Evolutionary conservation across 1,284 basidiomycete species (phyloP), one percentile per base, ranked within the genome.

Genomic region (Naganishia cerealis): DNA sequence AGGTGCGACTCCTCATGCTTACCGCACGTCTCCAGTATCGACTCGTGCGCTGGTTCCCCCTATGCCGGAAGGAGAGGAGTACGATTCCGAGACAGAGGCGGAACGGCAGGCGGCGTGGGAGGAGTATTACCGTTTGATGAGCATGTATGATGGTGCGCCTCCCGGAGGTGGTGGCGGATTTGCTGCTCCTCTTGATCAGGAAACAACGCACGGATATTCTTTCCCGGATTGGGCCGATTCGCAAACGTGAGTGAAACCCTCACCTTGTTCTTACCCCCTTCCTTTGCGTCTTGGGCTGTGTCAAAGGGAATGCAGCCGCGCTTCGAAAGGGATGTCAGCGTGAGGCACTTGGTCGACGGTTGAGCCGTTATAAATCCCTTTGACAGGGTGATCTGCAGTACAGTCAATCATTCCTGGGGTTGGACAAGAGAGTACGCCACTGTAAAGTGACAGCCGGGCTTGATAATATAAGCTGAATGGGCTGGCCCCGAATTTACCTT

Each of bases 71-170:
- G 67, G 67, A 4, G 67, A 68, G 33, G 67, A 68, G 26, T 68
- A 68, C 33, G 67, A 68, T 43, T 24, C 53, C 2, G 59, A 68
- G 12, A 68, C 67, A 16, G 67, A 68, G 46, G 55, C 57, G 36
- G 67, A 68, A 21, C 24, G 67, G 10, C 67, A 68, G 53, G 67
- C 61, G 38, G 67, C 67, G 18, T 68, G 67, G 67, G 38, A 55
- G 26, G 53, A 63, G 21, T 68, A 68, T 39, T 65, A 68, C 53
- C 53, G 42, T 16, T 16, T 56, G 8, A 57, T 57, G 59, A 29
- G 36, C 42, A 57, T 53, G 48, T 63, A 61, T n/a, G 42, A 48
- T 46, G 57, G 10, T 13, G 16, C 6, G 29, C 29, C 29, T 33
- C 6, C 29, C 6, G 29, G 29, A 33, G 29, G 29, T 6, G 29